Evolutionary conservation across 768 basidiomycete genomes (phyloP).

Genomic region (Termitomyces sp.): DNA sequence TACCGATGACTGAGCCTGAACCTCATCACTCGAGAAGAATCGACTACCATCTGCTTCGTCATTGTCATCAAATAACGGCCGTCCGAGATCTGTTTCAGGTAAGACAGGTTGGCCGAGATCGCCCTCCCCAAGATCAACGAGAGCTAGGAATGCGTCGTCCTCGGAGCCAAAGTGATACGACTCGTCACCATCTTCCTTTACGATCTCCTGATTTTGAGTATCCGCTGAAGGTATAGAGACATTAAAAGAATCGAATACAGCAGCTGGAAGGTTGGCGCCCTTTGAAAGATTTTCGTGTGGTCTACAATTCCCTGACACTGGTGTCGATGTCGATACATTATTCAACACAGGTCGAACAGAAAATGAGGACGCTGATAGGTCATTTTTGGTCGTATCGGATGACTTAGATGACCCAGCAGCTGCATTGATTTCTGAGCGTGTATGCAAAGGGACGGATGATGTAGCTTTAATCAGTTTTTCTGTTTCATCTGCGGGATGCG

Average conservation of each 20-base stretch:
- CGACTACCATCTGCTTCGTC: slow-evolving; percentile 19
- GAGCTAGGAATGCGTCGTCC: slow-evolving; percentile 60
- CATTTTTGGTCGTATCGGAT: slow-evolving; percentile 4
- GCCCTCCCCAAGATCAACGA: slow-evolving; percentile 44
- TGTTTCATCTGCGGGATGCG: slow-evolving; percentile 10
- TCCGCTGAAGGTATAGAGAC: slow-evolving; percentile 4
- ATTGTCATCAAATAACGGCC: slow-evolving; percentile 34
- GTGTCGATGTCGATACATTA: not conserved
- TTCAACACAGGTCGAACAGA: slow-evolving; percentile 1
- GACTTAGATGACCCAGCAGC: slow-evolving; percentile 3
- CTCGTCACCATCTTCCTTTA: slow-evolving; percentile 21
- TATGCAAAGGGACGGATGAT: slow-evolving; percentile 33
- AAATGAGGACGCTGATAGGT: slow-evolving; percentile 6
- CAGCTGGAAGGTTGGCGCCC: not conserved
- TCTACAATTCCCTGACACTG: not conserved
- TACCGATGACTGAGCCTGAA: slow-evolving; percentile 4
- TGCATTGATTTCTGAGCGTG: slow-evolving; percentile 23
- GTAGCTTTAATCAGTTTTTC: slow-evolving; percentile 21
- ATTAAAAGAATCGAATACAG: not conserved
- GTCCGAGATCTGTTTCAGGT: slow-evolving; percentile 36
- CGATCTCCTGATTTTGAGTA: not conserved
- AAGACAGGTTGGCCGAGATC: slow-evolving; percentile 38
- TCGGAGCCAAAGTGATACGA: slow-evolving; percentile 55
- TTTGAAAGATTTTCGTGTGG: not conserved
- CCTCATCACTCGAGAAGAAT: slow-evolving; percentile 8